These are phyloP conservation scores for Isoetes engelmannii DNA, from an alignment of 83 land plant species.

Conservation along the genomic window DNA sequence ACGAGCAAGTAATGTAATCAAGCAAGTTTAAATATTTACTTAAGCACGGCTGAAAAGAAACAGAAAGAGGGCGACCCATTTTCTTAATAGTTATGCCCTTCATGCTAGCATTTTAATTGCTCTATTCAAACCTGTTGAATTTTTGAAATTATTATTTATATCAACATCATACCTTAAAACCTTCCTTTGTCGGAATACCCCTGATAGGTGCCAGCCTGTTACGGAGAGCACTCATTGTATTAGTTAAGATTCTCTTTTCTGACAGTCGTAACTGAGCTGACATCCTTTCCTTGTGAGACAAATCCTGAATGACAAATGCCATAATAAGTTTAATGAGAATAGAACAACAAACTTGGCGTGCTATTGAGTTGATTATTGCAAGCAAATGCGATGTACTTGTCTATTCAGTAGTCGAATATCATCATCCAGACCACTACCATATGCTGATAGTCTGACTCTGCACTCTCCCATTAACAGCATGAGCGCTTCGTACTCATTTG, in stretches of 20 bases:
- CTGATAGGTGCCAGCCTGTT: slow-evolving; percentile 37
- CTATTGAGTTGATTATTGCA: not conserved
- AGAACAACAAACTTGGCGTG: not conserved
- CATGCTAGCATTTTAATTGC: no score
- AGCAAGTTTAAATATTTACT: no score
- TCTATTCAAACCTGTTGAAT: no score
- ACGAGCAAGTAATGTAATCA: not conserved
- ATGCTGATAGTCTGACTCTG: slow-evolving; percentile 24
- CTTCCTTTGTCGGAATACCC: slow-evolving; percentile 36
- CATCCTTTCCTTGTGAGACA: slow-evolving; percentile 25
- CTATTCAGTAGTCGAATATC: slow-evolving; percentile 24
- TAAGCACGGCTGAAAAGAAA: no score
- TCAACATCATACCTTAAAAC: slow-evolving; percentile 24
- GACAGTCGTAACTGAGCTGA: slow-evolving; percentile 32
- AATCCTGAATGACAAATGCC: slow-evolving; percentile 15
- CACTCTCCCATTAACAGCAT: slow-evolving; percentile 37
- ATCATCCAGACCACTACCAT: slow-evolving; percentile 24
- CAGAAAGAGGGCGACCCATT: no score
- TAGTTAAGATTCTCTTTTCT: slow-evolving; percentile 30
- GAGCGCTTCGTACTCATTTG: slow-evolving; percentile 36
- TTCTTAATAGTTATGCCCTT: no score
- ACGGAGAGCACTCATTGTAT: slow-evolving; percentile 36
- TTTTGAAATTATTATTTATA: no score
- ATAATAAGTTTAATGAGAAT: not conserved
- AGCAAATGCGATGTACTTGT: slow-evolving; percentile 17